Base-by-base conservation (phyloP, 352 stramenopile genomes). In the Phytophthora crassamura region DNA sequence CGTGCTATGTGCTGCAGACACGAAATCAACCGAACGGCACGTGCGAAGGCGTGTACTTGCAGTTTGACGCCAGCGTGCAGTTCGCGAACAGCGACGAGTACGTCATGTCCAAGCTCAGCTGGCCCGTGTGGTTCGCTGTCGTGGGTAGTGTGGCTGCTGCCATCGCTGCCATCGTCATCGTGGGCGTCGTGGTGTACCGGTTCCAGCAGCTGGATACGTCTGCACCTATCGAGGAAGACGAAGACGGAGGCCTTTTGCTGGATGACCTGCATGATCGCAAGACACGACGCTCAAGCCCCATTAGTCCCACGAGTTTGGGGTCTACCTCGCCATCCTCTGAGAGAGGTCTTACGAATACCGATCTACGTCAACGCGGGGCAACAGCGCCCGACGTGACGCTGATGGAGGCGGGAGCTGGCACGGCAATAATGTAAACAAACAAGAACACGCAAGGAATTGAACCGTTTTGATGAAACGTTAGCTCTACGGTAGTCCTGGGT, bases 1-100 rank as follows among this genome's bases (percentile, higher is more conserved):
- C 67, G 53, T 94, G 87, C 62, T 93, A 90, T 59, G 68, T 76
- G 25, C 62, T 92, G 15, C 85, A 94, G 59, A 93, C 87, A 4
- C 84, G 83, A 1, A 94, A 91, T 67, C 73, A 91, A 8, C 70
- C 74, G 3, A 81, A 85, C 30, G 63, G 62, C 25, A 80, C 69
- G 4, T 93, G 85, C 62, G 73, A 91, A 38, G 82, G 82, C 16
- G 67, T 90, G 49, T 93, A 92, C 57, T 40, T 91, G 42, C 69
- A 91, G 48, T 83, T 80, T 16, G 83, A 93, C 43, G 83, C 74
- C 2, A 77, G 74, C 18, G 69, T 88, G 40, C 73, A 87, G 48
- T 78, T 87, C 16, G 74, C 64, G 5, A 77, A 86, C 41, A 84
- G 67, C 38, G 74, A 88, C 49, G 62, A 82, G 41, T 91, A 90